Base-by-base conservation (phyloP, 78 protist species). In the Dictyostelium capitatum region DNA sequence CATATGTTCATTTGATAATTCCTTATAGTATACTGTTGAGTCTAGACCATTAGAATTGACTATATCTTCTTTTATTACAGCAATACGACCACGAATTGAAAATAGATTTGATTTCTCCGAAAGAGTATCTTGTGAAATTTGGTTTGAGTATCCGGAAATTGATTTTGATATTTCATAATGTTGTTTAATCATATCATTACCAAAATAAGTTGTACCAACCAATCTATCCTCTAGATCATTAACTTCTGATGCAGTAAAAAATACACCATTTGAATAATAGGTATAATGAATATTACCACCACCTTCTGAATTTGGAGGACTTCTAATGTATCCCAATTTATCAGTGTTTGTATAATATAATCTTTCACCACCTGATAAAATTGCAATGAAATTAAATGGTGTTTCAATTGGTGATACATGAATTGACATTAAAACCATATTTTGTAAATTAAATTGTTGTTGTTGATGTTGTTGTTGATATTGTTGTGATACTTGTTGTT, bases 261-360 rank as follows among this genome's bases (percentile, higher is more conserved):
- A 75, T 28, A 85, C 92, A 75, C 92, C 92, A 59, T 85, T 85
- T 0, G 50, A 54, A 43, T 85, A 85, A 72, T 53, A 85, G 32
- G 92, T 37, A 19, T 73, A 85, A 28, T 73, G 82, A 41, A 56
- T 79, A 8, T 50, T 15, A 19, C 54, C 20, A 14, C 15, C 10
- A 15, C 25, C 53, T 15, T 4, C 14, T 10, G 47, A n/a, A 20
- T 56, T 56, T 46, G 92, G 92, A 54, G 91, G 81, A 20, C 14
- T 53, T 73, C 91, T 50, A 46, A 56, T 25, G 46, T 83, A 83
- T 0, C 47, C 75, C n/a, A 32, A 47, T n/a, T 41, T 25, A 7
- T 56, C 17, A 46, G 19, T 74, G 2, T 19, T 25, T n/a, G 59
- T 77, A 37, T 54, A 79, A 28, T 79, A 79, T 15, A 79, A n/a